Evolutionary conservation across 2,329 filamentous ascomycete genomes (phyloP), one percentile per base, ranked within the genome.

Genomic region (Keithomyces neogunnii): DNA sequence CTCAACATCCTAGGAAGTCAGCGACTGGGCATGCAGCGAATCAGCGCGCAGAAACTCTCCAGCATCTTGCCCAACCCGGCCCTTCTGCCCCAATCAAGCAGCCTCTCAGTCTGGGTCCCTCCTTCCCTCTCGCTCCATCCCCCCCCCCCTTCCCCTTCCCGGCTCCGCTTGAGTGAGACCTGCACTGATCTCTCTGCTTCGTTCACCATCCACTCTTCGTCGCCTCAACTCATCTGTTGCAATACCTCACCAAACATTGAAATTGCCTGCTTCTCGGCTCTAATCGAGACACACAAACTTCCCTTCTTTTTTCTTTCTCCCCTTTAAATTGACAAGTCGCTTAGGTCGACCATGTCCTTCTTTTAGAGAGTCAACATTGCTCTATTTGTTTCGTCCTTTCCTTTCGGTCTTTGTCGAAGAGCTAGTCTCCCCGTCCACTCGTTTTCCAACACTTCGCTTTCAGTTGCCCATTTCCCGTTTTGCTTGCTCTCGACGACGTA

Each of bases 261-360:
- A 52, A 45, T 40, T 19, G 19, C 29, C 19, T 8, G 28, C 46
- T 40, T 39, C 19, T 48, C 30, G 39, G n/a, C 36, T 35, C 32
- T 29, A 45, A 38, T 54, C 51, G 51, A 44, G 53, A 54, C 53
- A 49, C 51, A 48, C 50, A 47, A 54, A 42, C 36, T 13, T 39
- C n/a, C 36, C n/a, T 39, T 7, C 29, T 45, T 39, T 53, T 52
- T 56, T 49, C 53, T 54, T 52, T 54, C 57, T 57, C 60, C 50
- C 52, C 19, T 31, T 38, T 10, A 31, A 19, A 19, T 19, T 19
- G 19, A 19, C 42, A 42, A 46, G 48, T 51, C 51, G 51, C 51
- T 46, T 8, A 50, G 62, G 61, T 60, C 60, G 66, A 69, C 62
- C 56, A 69, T 70, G 67, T 67, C 61, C 60, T 56, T 60, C 58